Conservation (phyloP, 2,329 filamentous ascomycete genomes). For the Scorias spongiosa region DNA sequence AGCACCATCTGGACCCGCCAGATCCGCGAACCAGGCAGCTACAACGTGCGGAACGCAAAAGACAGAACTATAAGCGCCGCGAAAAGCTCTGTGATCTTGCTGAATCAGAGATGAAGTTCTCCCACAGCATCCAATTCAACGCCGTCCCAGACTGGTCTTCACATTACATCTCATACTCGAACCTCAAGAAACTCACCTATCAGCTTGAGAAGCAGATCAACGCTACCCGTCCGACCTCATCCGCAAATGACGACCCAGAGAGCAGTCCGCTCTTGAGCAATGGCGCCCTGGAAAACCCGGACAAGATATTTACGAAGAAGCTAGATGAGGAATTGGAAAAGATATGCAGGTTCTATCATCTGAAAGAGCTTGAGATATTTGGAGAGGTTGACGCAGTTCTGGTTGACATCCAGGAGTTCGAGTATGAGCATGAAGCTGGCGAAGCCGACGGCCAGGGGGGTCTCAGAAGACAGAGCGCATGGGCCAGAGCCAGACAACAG, state of each 20-base stretch:
- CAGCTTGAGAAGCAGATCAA: conserved; percentile 76
- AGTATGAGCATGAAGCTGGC: conserved; percentile 35
- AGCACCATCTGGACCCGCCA: neutral
- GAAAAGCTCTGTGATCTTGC: conserved; percentile 58
- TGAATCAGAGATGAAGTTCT: conserved; percentile 95
- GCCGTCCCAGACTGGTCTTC: conserved; percentile 99
- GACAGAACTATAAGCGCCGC: conserved; percentile 10
- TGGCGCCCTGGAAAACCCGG: conserved; percentile 46
- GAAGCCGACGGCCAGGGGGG: conserved; percentile 16
- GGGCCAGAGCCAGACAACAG: conserved; percentile 19
- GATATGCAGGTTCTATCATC: conserved; percentile 75
- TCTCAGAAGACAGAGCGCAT: conserved; percentile 15
- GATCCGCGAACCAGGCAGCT: neutral
- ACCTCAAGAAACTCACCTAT: conserved; percentile 97
- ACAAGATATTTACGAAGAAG: conserved; percentile 64
- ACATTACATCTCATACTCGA: conserved; percentile 96
- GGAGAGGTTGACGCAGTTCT: conserved; percentile 67
- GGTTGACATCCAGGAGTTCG: conserved; percentile 54
- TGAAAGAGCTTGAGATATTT: conserved; percentile 79
- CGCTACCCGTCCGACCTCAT: conserved; percentile 31
- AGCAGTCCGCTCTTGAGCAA: conserved; percentile 61
- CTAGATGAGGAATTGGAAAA: conserved; percentile 87
- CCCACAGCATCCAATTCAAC: conserved; percentile 98
- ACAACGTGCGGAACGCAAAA: conserved; percentile 3
- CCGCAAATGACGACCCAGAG: conserved; percentile 51